Conservation (phyloP, 148 eudicot species). For the Amaranthus cruentus region DNA sequence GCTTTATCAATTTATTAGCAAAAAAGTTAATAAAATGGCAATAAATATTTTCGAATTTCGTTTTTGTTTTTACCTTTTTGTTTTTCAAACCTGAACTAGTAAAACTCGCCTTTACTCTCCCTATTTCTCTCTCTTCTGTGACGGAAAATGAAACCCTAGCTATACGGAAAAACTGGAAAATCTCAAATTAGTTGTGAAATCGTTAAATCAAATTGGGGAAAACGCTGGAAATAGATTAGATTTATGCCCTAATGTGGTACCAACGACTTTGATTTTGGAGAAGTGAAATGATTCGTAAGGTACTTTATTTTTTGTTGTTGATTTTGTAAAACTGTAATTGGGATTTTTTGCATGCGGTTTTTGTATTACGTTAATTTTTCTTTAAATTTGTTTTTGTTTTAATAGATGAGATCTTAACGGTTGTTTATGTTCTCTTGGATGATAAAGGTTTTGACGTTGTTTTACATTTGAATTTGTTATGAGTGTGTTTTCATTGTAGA, state of each 20-base stretch:
- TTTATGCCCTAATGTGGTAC: conserved; percentile 18
- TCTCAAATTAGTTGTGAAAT: conserved; percentile 27
- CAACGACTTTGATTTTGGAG: conserved; percentile 12
- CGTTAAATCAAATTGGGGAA: conserved; percentile 30
- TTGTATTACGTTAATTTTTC: background rate
- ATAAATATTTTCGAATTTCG: no score
- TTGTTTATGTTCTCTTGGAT: background rate
- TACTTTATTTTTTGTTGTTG: conserved; percentile 9
- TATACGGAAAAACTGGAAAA: conserved; percentile 24
- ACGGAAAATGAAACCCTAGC: conserved; percentile 48
- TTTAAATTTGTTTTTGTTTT: background rate
- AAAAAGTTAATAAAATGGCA: background rate
- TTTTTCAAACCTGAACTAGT: conserved; percentile 23
- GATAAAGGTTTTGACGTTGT: conserved; percentile 3
- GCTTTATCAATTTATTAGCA: conserved; percentile 1
- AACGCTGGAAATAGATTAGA: conserved; percentile 20
- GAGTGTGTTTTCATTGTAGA: conserved; percentile 15
- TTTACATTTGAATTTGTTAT: background rate
- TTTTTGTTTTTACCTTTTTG: background rate
- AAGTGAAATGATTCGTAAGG: conserved; percentile 23
- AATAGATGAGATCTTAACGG: conserved; percentile 16
- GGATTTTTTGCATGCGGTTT: background rate
- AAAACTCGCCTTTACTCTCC: conserved; percentile 18
- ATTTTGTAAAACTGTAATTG: background rate
- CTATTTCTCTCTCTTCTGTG: conserved; percentile 15